Evolutionary conservation across 1,284 basidiomycete species (phyloP), one percentile per base, ranked within the genome.

Genomic region (Puccinia horiana): DNA sequence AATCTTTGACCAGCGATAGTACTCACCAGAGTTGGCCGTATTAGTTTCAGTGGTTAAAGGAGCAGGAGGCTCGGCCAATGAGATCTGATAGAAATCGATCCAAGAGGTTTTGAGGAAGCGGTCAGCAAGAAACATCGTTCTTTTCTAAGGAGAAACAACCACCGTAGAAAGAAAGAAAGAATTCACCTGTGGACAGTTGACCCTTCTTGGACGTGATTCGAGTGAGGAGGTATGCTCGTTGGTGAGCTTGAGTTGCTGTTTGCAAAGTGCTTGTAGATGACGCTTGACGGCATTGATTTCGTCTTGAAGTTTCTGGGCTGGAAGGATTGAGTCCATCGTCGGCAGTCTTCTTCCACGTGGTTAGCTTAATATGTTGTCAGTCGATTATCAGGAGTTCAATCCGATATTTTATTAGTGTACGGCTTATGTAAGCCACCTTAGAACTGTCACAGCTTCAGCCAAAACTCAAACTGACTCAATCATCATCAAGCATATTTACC

Each of bases 181-280:
- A 12, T 29, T n/a, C 49, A 78, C 76, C 61, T 78, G 76, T 72
- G 80, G 67, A 61, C 56, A 26, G 44, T 54, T 76, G 70, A 74
- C 63, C 35, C 26, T 70, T 35, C 69, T 37, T 44, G 69, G 90
- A 52, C 91, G 90, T 84, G 92, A 90, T 83, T 91, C 88, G 0
- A 91, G 89, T 0, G 92, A 91, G 73, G 93, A 92, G 85, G 92
- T 91, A 87, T 92, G 94, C 86, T 93, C 91, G 86, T 93, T 90
- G 35, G 88, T 87, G 86, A 92, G 94, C 12, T 89, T 90, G 76
- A 95, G 89, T 40, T 92, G 91, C 85, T 93, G 92, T 1, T 89
- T 87, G 0, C 90, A 89, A 83, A 96, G 87, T 16, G 91, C 91
- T 84, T 91, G 92, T 72, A 92, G 87, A 84, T 93, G 92, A 8